A percentile compares a stretch with the other conserved stretches of the same genome.
Conservation (phyloP, 2,329 filamentous ascomycete genomes). For the Magnaporthiopsis incrustans region DNA sequence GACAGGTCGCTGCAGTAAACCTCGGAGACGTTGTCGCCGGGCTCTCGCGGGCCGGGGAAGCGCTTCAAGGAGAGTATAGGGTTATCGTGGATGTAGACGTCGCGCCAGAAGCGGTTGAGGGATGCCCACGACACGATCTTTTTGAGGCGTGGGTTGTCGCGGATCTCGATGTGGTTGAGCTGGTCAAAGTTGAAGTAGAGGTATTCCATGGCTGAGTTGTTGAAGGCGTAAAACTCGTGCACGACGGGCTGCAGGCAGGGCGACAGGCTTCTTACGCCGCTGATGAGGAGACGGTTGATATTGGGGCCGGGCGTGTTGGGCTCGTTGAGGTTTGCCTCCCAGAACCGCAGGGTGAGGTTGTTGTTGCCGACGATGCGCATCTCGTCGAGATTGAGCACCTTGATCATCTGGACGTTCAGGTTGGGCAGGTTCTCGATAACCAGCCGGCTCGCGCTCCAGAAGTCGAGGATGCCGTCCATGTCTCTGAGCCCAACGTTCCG, state of each 20-base stretch:
- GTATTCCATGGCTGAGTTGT: constrained; percentile 8
- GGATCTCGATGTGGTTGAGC: constrained; percentile 6
- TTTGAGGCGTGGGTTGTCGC: constrained; percentile 7
- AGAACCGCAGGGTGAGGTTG: constrained; percentile 8
- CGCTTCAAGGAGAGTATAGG: constrained; percentile 3
- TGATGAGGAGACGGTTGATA: constrained; percentile 6
- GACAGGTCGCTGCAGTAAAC: not conserved
- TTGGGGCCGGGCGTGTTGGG: not conserved
- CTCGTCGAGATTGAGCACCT: constrained; percentile 3
- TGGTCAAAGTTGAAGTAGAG: constrained; percentile 8
- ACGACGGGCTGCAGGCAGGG: constrained; percentile 6
- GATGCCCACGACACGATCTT: constrained; percentile 6
- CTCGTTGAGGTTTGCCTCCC: not conserved
- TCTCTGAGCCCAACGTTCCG: constrained; percentile 1
- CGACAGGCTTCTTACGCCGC: constrained; percentile 3
- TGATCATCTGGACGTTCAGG: not conserved
- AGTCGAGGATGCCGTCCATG: constrained; percentile 6
- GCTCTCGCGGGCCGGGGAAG: not conserved
- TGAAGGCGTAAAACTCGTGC: constrained; percentile 7
- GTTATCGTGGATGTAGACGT: constrained; percentile 7
- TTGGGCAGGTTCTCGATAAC: constrained; percentile 7
- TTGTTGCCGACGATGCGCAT: constrained; percentile 7
- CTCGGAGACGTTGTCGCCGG: constrained; percentile 6
- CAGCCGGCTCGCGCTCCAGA: constrained; percentile 5
- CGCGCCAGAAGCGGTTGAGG: constrained; percentile 4